These are phyloP conservation scores for Blyttiomyces sp. DNA, from an alignment of 371 early-diverging fungal genomes.

Conservation along the genomic window DNA sequence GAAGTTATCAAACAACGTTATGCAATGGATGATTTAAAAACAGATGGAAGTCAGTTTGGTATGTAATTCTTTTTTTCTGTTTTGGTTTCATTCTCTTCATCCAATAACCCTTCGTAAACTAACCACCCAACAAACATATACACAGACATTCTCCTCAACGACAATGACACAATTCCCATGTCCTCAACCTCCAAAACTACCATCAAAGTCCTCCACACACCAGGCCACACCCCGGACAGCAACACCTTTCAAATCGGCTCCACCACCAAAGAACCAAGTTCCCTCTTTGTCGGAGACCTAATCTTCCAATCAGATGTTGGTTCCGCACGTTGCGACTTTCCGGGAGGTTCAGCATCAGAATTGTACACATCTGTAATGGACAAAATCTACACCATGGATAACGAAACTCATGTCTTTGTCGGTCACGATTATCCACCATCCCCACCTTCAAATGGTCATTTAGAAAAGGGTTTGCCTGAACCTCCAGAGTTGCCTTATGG, in stretches of 20 bases:
- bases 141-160: conserved; percentile 13
- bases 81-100: not conserved
- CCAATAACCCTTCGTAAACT: not conserved
- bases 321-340: conserved; percentile 32
- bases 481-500: too few relatives aligned
- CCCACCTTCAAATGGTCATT: too few relatives aligned
- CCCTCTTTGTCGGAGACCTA: conserved; percentile 22
- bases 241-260: conserved; percentile 19
- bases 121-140: not conserved
- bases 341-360: conserved; percentile 20
- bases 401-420: conserved; percentile 11
- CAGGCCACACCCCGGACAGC: conserved; percentile 32
- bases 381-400: not conserved
- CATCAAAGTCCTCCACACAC: conserved; percentile 19
- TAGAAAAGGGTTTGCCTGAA: too few relatives aligned
- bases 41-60: conserved; percentile 25
- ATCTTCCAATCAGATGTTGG: conserved; percentile 34
- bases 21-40: not conserved
- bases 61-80: not conserved
- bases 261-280: too few relatives aligned
- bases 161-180: conserved; percentile 15
- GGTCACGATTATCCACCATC: conserved; percentile 33
- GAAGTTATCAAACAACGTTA: conserved; percentile 10
- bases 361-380: conserved; percentile 12
- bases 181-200: not conserved